These are phyloP conservation scores for Epicoccum sorghinum DNA, from an alignment of 2,329 filamentous ascomycete species.

Conservation along the genomic window DNA sequence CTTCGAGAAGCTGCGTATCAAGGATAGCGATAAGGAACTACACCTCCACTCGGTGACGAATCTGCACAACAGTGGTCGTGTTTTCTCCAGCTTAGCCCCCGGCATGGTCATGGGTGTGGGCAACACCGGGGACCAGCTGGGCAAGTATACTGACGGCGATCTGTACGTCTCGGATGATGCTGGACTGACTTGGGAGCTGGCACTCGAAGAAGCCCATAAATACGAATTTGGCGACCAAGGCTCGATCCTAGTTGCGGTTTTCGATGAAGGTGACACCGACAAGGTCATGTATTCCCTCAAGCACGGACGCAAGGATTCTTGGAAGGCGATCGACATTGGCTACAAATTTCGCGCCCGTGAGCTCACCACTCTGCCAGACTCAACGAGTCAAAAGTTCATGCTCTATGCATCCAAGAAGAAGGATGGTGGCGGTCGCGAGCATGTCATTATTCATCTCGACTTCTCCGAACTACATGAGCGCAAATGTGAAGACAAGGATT, in stretches of 20 bases:
- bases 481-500: constrained; percentile 76
- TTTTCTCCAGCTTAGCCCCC: constrained; percentile 93
- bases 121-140: constrained; percentile 79
- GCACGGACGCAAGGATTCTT: constrained; percentile 75
- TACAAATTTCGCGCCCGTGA: constrained; percentile 72
- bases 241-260: constrained; percentile 82
- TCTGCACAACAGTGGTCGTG: constrained; percentile 77
- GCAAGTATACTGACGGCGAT: constrained; percentile 73
- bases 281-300: constrained; percentile 81
- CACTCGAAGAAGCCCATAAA: constrained; percentile 82
- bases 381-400: constrained; percentile 89
- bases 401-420: constrained; percentile 64
- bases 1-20: constrained; percentile 75
- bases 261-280: constrained; percentile 68
- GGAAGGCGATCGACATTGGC: constrained; percentile 74
- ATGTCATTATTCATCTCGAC: constrained; percentile 76
- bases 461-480: constrained; percentile 81
- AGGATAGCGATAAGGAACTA: constrained; percentile 68
- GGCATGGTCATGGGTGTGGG: constrained; percentile 94
- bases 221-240: constrained; percentile 97
- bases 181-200: constrained; percentile 80
- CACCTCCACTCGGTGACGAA: constrained; percentile 94
- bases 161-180: constrained; percentile 92
- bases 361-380: constrained; percentile 89
- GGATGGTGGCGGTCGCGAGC: constrained; percentile 58